Conservation (phyloP, 176 grass and related monocot genomes). For the Thalia dealbata region DNA sequence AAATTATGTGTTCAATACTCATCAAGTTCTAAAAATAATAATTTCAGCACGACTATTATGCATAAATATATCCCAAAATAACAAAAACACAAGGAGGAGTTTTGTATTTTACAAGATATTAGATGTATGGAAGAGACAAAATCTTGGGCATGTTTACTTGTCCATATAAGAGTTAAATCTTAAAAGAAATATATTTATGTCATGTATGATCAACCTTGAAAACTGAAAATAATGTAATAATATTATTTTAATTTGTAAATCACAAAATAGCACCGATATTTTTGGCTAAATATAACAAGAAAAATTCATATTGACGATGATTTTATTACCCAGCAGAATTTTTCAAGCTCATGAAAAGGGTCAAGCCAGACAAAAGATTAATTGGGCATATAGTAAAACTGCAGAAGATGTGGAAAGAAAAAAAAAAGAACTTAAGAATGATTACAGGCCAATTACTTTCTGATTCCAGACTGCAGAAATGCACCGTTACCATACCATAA, state of each 20-base stretch:
- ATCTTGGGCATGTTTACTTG: no score
- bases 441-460: neutral
- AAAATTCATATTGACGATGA: slow-evolving; percentile 6
- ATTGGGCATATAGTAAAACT: slow-evolving; percentile 71
- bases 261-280: neutral
- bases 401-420: slow-evolving; percentile 48
- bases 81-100: neutral
- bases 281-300: no score
- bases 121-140: no score
- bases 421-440: neutral
- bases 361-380: slow-evolving; percentile 72
- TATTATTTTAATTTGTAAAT: neutral
- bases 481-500: slow-evolving; percentile 57
- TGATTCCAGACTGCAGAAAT: slow-evolving; percentile 11
- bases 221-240: no score
- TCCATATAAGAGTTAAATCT: no score
- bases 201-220: no score
- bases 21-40: no score
- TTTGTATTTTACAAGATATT: no score
- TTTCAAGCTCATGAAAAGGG: slow-evolving; percentile 78
- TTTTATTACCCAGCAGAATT: slow-evolving; percentile 58
- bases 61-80: neutral
- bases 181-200: no score
- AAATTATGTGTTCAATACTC: no score
- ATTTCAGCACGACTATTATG: neutral